Evolutionary conservation across 2,329 filamentous ascomycete species (phyloP), one percentile per base, ranked within the genome.

Genomic region (Penicillium sp.): DNA sequence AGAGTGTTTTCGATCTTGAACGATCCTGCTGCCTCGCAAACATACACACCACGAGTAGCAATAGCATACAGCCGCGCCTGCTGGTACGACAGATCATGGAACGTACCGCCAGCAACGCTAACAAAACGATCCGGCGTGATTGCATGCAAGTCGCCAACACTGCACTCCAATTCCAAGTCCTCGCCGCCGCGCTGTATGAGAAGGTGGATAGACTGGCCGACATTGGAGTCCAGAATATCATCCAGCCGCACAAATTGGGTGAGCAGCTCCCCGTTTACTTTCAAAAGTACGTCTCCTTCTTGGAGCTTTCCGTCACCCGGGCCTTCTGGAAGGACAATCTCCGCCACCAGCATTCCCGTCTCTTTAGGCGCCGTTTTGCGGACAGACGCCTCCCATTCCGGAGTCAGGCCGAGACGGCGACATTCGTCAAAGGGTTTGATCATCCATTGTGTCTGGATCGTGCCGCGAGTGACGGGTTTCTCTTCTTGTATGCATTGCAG

Each of bases 371-470:
- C 96, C 24, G 84, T 80, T 64, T 89, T 85, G 33, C 94, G 87
- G 61, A 96, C 85, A 56, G 87, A 86, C 38, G 89, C 87, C 77
- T 99, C 94, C 86, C 91, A 95, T 52, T 91, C 83, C 0, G 91
- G 81, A 1, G 84, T 90, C 59, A 99, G 79, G 7, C 94, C 94
- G 11, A 99, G 79, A 59, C 94, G 84, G 55, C 93, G 86, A 72
- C 94, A 97, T 72, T 99, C 95, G 65, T 99, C 95, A 65, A 99
- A 99, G 0, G 94, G 91, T 74, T 97, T 97, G 60, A 99, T 83
- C 53, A 97, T 82, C 82, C 95, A 99, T 71, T 99, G 94, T 61
- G 91, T 96, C 74, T 99, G 94, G 50, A 99, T 96, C n/a, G 94
- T 96, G 48, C 94, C 94, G 65, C 94, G 83, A n/a, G 87, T 85